Percentiles rank a stretch among this genome's conserved stretches.
Conservation (phyloP, 305 asterid species). For the Ajuga reptans region DNA sequence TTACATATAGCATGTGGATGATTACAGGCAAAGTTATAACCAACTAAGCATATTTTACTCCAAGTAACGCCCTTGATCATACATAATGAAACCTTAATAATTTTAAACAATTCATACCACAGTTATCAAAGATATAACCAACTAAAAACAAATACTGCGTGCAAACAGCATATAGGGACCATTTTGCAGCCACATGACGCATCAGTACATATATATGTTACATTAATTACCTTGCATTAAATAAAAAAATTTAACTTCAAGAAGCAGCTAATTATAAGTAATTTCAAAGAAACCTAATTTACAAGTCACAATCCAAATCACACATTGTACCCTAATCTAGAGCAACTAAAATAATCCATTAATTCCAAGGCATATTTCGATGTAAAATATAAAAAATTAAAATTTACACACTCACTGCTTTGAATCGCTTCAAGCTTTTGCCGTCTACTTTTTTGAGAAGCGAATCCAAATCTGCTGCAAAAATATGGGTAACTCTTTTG, state of each 20-base stretch:
- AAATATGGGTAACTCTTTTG: constrained; percentile 58
- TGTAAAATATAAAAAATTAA: background rate
- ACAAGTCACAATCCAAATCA: background rate
- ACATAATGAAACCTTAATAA: background rate
- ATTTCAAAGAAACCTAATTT: background rate
- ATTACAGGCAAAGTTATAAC: background rate
- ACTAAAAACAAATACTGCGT: background rate
- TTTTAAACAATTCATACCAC: background rate
- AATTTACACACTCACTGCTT: constrained; percentile 43
- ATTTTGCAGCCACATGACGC: background rate
- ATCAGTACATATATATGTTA: background rate
- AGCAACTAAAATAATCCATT: constrained; percentile 1
- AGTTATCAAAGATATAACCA: background rate
- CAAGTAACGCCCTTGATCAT: background rate
- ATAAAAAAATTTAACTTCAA: background rate
- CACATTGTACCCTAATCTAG: background rate
- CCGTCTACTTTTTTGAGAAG: constrained; percentile 40
- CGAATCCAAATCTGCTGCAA: constrained; percentile 48
- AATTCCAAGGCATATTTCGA: background rate
- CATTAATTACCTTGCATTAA: background rate
- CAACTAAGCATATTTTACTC: background rate
- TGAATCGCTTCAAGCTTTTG: constrained; percentile 40
- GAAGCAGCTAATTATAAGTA: background rate
- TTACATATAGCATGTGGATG: background rate
- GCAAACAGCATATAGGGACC: background rate